These are phyloP conservation scores for Claviceps capensis DNA, from an alignment of 2,329 filamentous ascomycete genomes.

Conservation along the genomic window DNA sequence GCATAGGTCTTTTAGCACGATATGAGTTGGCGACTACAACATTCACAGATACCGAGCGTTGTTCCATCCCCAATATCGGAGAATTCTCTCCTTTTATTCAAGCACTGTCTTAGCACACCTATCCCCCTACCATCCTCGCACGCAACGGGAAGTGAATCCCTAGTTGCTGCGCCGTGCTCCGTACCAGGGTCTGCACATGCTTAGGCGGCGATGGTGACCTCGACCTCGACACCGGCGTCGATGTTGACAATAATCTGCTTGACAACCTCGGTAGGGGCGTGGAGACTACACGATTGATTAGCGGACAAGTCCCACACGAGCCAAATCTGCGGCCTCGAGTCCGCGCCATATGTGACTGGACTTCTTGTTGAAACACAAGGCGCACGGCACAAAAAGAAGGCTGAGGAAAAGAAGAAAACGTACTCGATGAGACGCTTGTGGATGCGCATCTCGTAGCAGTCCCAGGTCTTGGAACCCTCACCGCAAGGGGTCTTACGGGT, in stretches of 20 bases:
- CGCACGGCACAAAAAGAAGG: background rate
- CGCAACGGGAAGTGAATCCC: background rate
- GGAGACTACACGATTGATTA: constrained; percentile 43
- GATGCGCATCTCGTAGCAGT: constrained; percentile 97
- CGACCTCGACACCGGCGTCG: constrained; percentile 84
- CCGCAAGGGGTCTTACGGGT: constrained; percentile 98
- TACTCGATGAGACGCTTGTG: constrained; percentile 96
- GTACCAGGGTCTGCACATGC: constrained; percentile 5
- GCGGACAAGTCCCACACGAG: background rate
- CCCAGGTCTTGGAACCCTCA: constrained; percentile 99
- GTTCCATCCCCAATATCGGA: background rate
- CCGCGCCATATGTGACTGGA: background rate
- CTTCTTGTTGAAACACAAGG: background rate
- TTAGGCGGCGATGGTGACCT: constrained; percentile 84
- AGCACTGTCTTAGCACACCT: background rate
- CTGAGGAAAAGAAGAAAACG: constrained; percentile 19
- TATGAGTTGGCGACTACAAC: background rate
- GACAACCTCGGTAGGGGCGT: constrained; percentile 94
- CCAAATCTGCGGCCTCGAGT: too few species aligned
- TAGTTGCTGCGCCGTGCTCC: background rate
- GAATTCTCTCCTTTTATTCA: constrained; percentile 1
- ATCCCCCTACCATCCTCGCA: background rate
- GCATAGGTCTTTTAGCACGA: too few species aligned
- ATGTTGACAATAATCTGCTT: constrained; percentile 97
- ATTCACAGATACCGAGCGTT: background rate